Evolutionary conservation across 2,329 filamentous ascomycete genomes (phyloP), one percentile per base, ranked within the genome.

Genomic region (Talaromyces sp.): DNA sequence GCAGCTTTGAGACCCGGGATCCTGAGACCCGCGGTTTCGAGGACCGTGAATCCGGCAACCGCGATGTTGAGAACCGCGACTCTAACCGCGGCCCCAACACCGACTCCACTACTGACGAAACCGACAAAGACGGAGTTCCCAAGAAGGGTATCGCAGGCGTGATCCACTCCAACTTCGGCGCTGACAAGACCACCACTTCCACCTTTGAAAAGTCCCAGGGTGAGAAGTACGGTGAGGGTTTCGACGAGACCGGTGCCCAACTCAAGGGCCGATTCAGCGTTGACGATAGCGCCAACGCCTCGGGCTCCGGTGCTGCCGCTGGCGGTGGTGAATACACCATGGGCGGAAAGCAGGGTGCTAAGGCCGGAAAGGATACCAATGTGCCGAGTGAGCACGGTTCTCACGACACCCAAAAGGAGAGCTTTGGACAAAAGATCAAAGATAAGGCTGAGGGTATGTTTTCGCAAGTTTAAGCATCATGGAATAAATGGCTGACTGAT

Each of bases 171-270:
- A 60, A 37, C 25, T 63, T 63, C 9, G 62, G 62, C 31, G 21
- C 50, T 23, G 62, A 63, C 35, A 56, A 63, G n/a, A 63, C 62
- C 7, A 60, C 62, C 6, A 63, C 62, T 7, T 63, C 62, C 3
- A 63, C 62, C 7, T 63, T 63, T 23, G 62, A 63, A 21, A 60
- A 60, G 25, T 63, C 62, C 0, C 62, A 63, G 12, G 62, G 62
- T 21, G 50, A 60, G 40, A 60, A 28, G 18, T 63, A 31, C 35
- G 62, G 62, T 2, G 39, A 37, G 21, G 28, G 28, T 5, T 63
- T 63, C 16, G 57, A 60, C 8, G 39, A 55, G 12, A 63, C 39
- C 23, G 50, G 58, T 16, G 23, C 42, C 1, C 35, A 52, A 25
- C n/a, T 42, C 12, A 39, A 52, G 40, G 12, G 40, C 7, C 42